Evolutionary conservation across 495 filamentous ascomycete species (phyloP).

Genomic region (Penicillium cinerascens): DNA sequence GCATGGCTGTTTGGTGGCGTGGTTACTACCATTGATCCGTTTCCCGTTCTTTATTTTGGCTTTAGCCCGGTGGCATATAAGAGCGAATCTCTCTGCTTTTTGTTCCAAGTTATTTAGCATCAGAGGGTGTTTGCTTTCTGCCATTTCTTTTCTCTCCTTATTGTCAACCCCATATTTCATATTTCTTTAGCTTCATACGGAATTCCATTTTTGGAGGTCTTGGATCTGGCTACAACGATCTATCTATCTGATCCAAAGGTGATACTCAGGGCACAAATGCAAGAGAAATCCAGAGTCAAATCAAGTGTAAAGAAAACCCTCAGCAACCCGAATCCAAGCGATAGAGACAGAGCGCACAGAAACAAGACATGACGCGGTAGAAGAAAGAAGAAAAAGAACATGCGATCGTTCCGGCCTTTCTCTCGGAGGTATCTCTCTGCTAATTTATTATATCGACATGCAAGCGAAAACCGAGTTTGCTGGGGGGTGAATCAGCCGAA

Average conservation of each 20-base stretch:
- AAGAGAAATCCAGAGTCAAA: not conserved
- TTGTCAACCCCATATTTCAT: not conserved
- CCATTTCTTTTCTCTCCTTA: not conserved
- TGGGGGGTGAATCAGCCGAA: conserved; percentile 6
- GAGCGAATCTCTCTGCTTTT: not conserved
- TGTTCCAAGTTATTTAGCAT: not conserved
- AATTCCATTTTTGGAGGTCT: not conserved
- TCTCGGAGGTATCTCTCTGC: conserved; percentile 25
- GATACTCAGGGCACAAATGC: not conserved
- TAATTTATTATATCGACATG: conserved; percentile 27
- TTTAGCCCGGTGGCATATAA: conserved; percentile 3
- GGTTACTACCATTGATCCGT: conserved; percentile 61
- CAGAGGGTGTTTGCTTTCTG: not conserved
- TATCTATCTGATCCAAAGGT: conserved; percentile 4
- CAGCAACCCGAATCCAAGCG: not conserved
- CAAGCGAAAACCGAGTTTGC: conserved; percentile 7
- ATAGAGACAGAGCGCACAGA: conserved; percentile 1
- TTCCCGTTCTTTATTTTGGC: not conserved
- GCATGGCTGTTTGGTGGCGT: conserved; percentile 90
- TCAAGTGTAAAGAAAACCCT: not conserved
- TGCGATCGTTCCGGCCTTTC: conserved; percentile 17
- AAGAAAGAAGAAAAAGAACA: conserved; percentile 7
- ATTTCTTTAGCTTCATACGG: not conserved
- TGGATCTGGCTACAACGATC: conserved; percentile 1
- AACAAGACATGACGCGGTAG: not conserved